These are phyloP conservation scores for Rossbeevera mucosa DNA, from an alignment of 768 basidiomycete genomes.

Conservation along the genomic window DNA sequence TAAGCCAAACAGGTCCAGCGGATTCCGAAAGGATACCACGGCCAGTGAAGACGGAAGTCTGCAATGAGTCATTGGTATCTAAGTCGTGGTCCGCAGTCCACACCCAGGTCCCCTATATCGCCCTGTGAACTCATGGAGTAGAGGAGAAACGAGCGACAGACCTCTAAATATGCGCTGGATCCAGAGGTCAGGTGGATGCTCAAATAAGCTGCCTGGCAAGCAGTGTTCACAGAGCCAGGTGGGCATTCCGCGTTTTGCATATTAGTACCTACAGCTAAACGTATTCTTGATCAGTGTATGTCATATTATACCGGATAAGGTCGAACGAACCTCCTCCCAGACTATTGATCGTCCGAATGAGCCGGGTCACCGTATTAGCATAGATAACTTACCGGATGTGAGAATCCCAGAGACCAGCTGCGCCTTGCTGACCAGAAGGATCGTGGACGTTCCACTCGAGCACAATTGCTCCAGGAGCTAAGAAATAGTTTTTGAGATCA, in stretches of 20 bases:
- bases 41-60: constrained; percentile 57
- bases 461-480: constrained; percentile 43
- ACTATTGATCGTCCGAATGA: constrained; percentile 32
- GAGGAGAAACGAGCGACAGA: constrained; percentile 14
- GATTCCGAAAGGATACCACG: constrained; percentile 74
- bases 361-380: not conserved
- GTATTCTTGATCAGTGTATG: constrained; percentile 14
- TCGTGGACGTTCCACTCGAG: constrained; percentile 60
- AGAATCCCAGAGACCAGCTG: constrained; percentile 49
- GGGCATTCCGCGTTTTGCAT: constrained; percentile 43
- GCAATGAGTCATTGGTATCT: constrained; percentile 45
- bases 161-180: constrained; percentile 64
- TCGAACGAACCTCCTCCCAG: constrained; percentile 23
- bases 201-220: constrained; percentile 63
- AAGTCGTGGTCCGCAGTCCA: constrained; percentile 71
- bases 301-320: constrained; percentile 33
- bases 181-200: constrained; percentile 53
- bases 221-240: constrained; percentile 36
- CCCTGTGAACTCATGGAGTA: not conserved
- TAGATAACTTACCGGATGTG: constrained; percentile 32
- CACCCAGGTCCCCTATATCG: constrained; percentile 62
- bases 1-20: constrained; percentile 75
- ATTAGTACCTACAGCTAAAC: constrained; percentile 48
- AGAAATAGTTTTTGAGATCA: not conserved
- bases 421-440: constrained; percentile 45